Evolutionary conservation across 345 rosid species (phyloP).

Genomic region (Euphorbia peplus): DNA sequence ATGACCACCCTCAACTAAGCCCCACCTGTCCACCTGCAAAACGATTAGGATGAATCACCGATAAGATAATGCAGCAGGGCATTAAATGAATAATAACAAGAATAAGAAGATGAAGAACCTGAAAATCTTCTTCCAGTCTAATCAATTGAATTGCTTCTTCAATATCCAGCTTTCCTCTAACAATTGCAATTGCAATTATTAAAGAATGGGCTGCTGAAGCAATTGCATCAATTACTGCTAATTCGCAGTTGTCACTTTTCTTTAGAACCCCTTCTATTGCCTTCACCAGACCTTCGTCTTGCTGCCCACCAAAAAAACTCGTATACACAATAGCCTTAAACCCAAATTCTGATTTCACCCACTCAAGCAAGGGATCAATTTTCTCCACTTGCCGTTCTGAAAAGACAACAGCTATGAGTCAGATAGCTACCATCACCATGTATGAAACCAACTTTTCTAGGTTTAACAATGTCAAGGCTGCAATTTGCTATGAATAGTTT

Average conservation of each 20-base stretch:
- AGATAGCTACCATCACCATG: background rate
- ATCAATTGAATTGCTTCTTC: conserved; percentile 83
- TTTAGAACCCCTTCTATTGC: conserved; percentile 61
- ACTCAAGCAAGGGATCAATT: conserved; percentile 77
- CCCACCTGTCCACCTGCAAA: conserved; percentile 86
- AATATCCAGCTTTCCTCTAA: conserved; percentile 66
- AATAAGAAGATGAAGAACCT: conserved; percentile 40
- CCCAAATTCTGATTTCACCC: conserved; percentile 85
- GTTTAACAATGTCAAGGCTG: conserved; percentile 2
- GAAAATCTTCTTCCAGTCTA: conserved; percentile 95
- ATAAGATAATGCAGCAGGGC: background rate
- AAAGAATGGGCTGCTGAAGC: conserved; percentile 84
- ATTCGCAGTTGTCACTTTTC: conserved; percentile 67
- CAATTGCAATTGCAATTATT: conserved; percentile 62
- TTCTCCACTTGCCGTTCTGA: conserved; percentile 75
- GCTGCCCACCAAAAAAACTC: conserved; percentile 82
- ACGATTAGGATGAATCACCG: background rate
- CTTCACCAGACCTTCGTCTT: conserved; percentile 69
- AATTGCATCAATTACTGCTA: conserved; percentile 86
- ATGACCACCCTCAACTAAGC: conserved; percentile 94
- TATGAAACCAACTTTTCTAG: background rate
- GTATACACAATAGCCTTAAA: conserved; percentile 68
- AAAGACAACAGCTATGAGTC: conserved; percentile 15
- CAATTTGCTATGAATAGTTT: background rate
- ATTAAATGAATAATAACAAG: background rate